phyloP scores from a whole-genome alignment of 192 early-diverging fungal genomes.

The Coemansia sp. region DNA sequence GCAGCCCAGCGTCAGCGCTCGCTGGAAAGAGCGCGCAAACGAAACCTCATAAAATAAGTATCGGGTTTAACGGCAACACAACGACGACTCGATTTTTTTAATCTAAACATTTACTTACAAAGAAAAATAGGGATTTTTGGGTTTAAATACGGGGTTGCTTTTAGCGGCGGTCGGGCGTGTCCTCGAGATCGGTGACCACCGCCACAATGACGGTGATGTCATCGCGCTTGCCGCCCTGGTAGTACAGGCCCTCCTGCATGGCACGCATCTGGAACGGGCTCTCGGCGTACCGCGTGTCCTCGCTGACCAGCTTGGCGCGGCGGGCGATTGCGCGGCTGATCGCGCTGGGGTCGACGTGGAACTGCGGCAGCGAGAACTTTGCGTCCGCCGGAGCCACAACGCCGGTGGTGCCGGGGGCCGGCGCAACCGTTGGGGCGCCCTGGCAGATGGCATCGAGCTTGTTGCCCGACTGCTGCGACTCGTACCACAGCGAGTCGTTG shows the following conservation, averaged over 20 bases:
- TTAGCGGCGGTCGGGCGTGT: constrained; percentile 67
- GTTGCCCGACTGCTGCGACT: constrained; percentile 33
- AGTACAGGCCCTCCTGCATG: constrained; percentile 90
- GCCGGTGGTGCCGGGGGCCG: background rate
- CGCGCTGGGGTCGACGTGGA: constrained; percentile 65
- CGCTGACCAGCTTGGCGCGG: constrained; percentile 73
- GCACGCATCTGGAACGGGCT: constrained; percentile 93
- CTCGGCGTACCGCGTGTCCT: constrained; percentile 70
- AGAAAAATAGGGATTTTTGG: too few species aligned
- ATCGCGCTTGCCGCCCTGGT: constrained; percentile 93
- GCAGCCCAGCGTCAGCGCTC: constrained; percentile 41
- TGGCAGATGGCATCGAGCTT: constrained; percentile 20
- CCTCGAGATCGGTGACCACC: constrained; percentile 75
- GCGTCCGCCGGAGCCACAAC: constrained; percentile 11
- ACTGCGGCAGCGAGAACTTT: constrained; percentile 41
- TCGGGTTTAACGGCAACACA: too few species aligned
- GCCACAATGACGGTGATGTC: constrained; percentile 92
- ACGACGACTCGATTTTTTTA: too few species aligned
- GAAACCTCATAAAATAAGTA: background rate
- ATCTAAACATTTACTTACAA: too few species aligned
- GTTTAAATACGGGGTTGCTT: too few species aligned
- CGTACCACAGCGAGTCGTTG: constrained; percentile 52
- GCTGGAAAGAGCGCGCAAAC: constrained; percentile 18
- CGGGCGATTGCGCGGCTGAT: constrained; percentile 80
- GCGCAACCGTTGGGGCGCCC: background rate